phyloP scores from a whole-genome alignment of 805 yeast species.

The Wickerhamomyces strasburgensis region DNA sequence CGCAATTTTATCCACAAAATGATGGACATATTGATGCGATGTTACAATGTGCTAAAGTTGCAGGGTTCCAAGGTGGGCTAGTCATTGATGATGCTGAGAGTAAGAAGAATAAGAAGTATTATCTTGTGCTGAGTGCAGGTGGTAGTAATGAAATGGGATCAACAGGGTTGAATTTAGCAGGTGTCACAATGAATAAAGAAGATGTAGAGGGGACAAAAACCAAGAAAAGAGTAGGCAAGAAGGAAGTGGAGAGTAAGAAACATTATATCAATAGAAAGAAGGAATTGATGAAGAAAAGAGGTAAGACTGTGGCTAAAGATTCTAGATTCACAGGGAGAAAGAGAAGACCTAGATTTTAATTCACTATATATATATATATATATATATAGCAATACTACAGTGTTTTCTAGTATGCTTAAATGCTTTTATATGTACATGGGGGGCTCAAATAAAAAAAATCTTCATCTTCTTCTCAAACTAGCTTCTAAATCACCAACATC shows the following conservation, averaged over 20 bases:
- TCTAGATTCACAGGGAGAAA: conserved; percentile 89
- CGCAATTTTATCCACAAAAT: conserved; percentile 92
- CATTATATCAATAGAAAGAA: conserved; percentile 87
- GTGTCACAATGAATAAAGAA: conserved; percentile 75
- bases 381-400: too few species aligned
- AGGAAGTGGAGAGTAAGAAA: conserved; percentile 66
- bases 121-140: conserved; percentile 86
- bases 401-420: not conserved
- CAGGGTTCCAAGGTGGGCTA: conserved; percentile 96
- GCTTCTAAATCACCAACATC: conserved; percentile 80
- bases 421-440: not conserved
- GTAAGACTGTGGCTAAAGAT: conserved; percentile 83
- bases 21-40: conserved; percentile 80
- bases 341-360: conserved; percentile 59
- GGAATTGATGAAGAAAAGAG: conserved; percentile 87
- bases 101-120: conserved; percentile 85
- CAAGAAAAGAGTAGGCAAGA: conserved; percentile 26
- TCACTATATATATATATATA: not conserved
- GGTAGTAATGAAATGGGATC: conserved; percentile 51
- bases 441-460: not conserved
- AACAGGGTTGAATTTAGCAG: conserved; percentile 62
- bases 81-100: conserved; percentile 92
- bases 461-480: conserved; percentile 74
- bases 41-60: conserved; percentile 77
- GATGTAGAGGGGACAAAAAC: conserved; percentile 36